These are phyloP conservation scores for Yamadazyma sp. DNA, from an alignment of 1,139 yeast genomes.

Conservation along the genomic window DNA sequence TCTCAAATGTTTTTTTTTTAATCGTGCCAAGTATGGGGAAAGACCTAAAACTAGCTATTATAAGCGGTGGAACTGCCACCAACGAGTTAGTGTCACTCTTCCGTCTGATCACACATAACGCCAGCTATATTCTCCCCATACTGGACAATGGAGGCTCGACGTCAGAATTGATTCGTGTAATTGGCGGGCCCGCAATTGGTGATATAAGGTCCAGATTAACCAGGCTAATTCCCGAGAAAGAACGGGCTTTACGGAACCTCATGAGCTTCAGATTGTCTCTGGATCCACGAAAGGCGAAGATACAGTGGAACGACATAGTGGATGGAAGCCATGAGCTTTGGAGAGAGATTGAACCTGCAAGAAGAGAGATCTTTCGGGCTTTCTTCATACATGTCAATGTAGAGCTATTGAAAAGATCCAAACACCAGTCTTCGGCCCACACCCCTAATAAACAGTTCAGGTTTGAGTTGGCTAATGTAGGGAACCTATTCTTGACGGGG, in stretches of 20 bases:
- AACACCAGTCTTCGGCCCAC: slow-evolving; percentile 37
- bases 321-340: slow-evolving; percentile 79
- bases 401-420: slow-evolving; percentile 70
- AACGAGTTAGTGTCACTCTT: slow-evolving; percentile 59
- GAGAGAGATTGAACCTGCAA: slow-evolving; percentile 59
- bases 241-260: slow-evolving; percentile 44
- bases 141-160: slow-evolving; percentile 96
- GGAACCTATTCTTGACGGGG: slow-evolving; percentile 82
- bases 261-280: slow-evolving; percentile 63
- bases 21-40: slow-evolving; percentile 1
- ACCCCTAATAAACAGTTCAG: slow-evolving; percentile 54
- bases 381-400: slow-evolving; percentile 78
- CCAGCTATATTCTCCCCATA: slow-evolving; percentile 75
- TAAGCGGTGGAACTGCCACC: slow-evolving; percentile 80
- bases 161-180: slow-evolving; percentile 80
- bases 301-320: slow-evolving; percentile 75
- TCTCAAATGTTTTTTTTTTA: not conserved
- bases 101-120: slow-evolving; percentile 33
- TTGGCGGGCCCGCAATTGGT: slow-evolving; percentile 96
- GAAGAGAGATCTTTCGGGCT: slow-evolving; percentile 73
- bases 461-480: slow-evolving; percentile 79
- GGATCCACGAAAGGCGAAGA: slow-evolving; percentile 54
- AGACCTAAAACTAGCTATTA: slow-evolving; percentile 37
- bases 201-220: slow-evolving; percentile 84
- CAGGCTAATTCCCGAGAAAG: slow-evolving; percentile 58